Evolutionary conservation across 2,329 filamentous ascomycete genomes (phyloP).

Genomic region (Penicillium sclerotiorum): DNA sequence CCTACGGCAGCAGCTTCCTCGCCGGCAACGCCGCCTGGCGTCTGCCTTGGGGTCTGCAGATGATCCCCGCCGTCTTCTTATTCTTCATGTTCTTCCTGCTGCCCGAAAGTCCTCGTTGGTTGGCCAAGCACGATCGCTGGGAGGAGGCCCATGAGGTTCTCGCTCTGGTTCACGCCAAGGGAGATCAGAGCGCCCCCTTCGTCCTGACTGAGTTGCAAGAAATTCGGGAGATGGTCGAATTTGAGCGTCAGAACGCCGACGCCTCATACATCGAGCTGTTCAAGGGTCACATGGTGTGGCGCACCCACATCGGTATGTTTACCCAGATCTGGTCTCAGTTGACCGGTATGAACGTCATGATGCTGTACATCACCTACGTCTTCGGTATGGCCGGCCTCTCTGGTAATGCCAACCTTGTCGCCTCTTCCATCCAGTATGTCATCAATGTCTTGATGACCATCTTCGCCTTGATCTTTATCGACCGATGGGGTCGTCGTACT

Average conservation of each 20-base stretch:
- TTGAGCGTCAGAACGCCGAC: constrained; percentile 70
- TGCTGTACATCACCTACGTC: constrained; percentile 68
- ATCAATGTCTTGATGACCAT: constrained; percentile 82
- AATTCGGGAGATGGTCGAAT: constrained; percentile 72
- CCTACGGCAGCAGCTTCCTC: constrained; percentile 28
- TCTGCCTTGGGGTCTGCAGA: constrained; percentile 67
- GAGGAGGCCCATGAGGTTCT: constrained; percentile 56
- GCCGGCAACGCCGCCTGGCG: constrained; percentile 57
- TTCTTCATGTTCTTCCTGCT: constrained; percentile 56
- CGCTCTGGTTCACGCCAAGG: constrained; percentile 63
- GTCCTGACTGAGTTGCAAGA: constrained; percentile 70
- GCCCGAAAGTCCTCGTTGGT: constrained; percentile 65
- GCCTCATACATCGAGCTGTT: constrained; percentile 74
- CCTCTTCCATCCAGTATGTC: constrained; percentile 72
- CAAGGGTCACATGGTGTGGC: constrained; percentile 72
- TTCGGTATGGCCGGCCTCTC: constrained; percentile 72
- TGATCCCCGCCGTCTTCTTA: constrained; percentile 62
- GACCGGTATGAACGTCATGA: constrained; percentile 77
- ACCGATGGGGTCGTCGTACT: constrained; percentile 72
- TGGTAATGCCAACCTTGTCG: constrained; percentile 61
- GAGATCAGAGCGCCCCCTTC: constrained; percentile 65
- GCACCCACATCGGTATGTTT: constrained; percentile 71
- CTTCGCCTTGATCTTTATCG: constrained; percentile 73
- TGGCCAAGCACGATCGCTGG: constrained; percentile 64
- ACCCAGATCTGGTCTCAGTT: constrained; percentile 76